These are phyloP conservation scores for Tolypocladium capitatum DNA, from an alignment of 2,329 filamentous ascomycete genomes.

Conservation along the genomic window DNA sequence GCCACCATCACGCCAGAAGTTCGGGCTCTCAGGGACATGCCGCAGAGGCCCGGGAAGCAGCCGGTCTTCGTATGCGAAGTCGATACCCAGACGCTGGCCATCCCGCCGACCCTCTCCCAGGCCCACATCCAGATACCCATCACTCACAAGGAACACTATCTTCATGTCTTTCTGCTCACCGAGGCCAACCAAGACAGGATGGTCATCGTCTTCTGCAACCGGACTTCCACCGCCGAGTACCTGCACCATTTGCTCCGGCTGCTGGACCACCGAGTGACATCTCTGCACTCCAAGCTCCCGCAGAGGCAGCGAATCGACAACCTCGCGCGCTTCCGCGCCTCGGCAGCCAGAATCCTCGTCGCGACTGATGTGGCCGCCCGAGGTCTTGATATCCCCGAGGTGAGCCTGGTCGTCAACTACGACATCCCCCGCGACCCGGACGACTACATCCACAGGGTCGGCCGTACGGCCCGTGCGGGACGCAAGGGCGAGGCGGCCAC, in stretches of 20 bases:
- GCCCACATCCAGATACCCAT: conserved; percentile 79
- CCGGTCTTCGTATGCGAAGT: conserved; percentile 85
- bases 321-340: conserved; percentile 79
- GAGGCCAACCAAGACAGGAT: conserved; percentile 61
- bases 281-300: conserved; percentile 74
- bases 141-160: conserved; percentile 87
- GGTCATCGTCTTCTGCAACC: conserved; percentile 89
- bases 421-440: conserved; percentile 93
- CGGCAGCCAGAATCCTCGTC: conserved; percentile 77
- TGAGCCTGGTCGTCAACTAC: conserved; percentile 84
- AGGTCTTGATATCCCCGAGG: conserved; percentile 89
- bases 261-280: conserved; percentile 79
- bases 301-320: conserved; percentile 80
- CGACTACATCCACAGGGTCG: conserved; percentile 94
- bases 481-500: conserved; percentile 71
- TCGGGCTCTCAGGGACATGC: conserved; percentile 67
- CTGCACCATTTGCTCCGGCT: conserved; percentile 79
- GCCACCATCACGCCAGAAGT: conserved; percentile 92
- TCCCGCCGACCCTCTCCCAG: conserved; percentile 71
- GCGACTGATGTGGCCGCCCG: conserved; percentile 91
- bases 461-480: conserved; percentile 87
- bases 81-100: conserved; percentile 59
- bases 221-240: conserved; percentile 75
- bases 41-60: conserved; percentile 52
- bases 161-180: conserved; percentile 78